Percentiles rank a stretch among this genome's conserved stretches.
phyloP scores from a whole-genome alignment of 176 grass and related monocot species.

The Areca catechu region DNA sequence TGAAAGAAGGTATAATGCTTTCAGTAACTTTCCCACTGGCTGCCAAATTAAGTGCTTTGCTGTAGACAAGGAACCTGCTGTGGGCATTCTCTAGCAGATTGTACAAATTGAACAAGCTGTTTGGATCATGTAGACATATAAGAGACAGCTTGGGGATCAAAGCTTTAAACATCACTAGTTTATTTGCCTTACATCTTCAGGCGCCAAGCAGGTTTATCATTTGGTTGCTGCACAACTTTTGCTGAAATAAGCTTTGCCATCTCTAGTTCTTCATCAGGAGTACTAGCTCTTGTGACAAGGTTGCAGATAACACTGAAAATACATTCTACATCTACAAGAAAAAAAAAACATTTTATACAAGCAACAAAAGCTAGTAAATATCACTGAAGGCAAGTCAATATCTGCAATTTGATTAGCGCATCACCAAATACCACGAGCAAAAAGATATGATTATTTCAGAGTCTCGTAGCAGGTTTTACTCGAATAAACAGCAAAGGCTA shows the following conservation, averaged over 20 bases:
- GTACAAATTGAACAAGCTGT: constrained; percentile 75
- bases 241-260: constrained; percentile 65
- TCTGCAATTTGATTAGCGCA: no score
- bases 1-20: constrained; percentile 63
- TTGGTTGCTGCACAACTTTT: constrained; percentile 57
- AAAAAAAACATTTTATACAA: no score
- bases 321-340: constrained; percentile 70
- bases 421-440: no score
- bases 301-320: constrained; percentile 68
- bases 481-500: no score
- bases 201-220: constrained; percentile 52
- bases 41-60: constrained; percentile 63
- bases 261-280: constrained; percentile 67
- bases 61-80: constrained; percentile 70
- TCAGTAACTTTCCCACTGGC: constrained; percentile 50
- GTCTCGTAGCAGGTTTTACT: no score
- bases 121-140: constrained; percentile 5
- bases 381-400: no score
- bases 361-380: no score
- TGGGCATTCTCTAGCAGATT: constrained; percentile 57
- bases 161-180: neutral
- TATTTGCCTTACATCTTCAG: constrained; percentile 56
- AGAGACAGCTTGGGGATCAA: neutral
- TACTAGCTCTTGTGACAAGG: constrained; percentile 64
- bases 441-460: no score